These are phyloP conservation scores for Symbiodinium natans DNA, from an alignment of 73 alveolate genomes.

Conservation along the genomic window DNA sequence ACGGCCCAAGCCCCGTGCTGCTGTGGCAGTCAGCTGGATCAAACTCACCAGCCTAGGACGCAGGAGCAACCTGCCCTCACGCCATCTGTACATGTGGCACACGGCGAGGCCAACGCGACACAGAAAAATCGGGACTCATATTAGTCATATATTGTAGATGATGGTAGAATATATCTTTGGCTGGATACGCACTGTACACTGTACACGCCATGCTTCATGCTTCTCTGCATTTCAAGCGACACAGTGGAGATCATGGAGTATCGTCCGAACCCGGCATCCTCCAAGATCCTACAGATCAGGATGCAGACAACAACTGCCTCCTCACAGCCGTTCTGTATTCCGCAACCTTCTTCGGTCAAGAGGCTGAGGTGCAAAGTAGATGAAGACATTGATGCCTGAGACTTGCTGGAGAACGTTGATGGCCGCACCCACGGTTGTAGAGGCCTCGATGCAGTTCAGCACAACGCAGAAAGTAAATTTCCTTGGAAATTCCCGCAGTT, in stretches of 20 bases:
- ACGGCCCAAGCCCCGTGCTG: slow-evolving; percentile 6
- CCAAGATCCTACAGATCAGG: slow-evolving; percentile 45
- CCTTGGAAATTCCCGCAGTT: not conserved
- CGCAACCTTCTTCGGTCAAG: not conserved
- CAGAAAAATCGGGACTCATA: no score
- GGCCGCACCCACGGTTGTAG: slow-evolving; percentile 61
- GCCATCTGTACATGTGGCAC: no score
- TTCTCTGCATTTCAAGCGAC: not conserved
- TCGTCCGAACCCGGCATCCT: slow-evolving; percentile 41
- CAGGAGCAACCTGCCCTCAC: no score
- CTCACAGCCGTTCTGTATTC: no score
- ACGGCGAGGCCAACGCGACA: no score
- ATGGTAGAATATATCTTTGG: no score
- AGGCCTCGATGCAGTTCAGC: not conserved
- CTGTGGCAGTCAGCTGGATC: slow-evolving; percentile 79
- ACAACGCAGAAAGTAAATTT: not conserved
- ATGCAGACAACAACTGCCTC: no score
- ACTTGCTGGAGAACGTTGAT: slow-evolving; percentile 89
- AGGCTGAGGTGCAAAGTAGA: slow-evolving; percentile 40
- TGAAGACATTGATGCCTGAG: slow-evolving; percentile 85
- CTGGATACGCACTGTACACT: no score
- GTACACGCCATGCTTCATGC: no score
- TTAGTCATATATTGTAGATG: no score
- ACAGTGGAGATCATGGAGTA: slow-evolving; percentile 74
- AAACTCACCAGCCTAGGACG: slow-evolving; percentile 39